Percentiles rank a stretch among this genome's conserved stretches.
Conservation (phyloP, 768 basidiomycete genomes). For the Psilocybe azurescens region DNA sequence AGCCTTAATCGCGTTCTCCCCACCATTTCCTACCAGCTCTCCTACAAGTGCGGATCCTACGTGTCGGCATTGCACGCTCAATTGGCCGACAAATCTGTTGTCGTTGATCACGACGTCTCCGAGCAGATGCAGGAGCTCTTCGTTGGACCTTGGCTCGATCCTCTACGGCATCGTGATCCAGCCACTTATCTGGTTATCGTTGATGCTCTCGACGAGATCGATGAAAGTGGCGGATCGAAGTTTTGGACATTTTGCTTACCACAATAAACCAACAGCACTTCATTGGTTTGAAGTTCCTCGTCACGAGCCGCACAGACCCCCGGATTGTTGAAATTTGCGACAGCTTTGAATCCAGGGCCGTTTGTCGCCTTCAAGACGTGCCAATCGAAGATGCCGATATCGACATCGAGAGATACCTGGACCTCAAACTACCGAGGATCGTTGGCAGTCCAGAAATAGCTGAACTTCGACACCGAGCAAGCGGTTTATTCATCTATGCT, state of each 20-base stretch:
- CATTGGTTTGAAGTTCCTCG: constrained; percentile 24
- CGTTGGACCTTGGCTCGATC: constrained; percentile 25
- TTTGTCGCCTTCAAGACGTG: constrained; percentile 17
- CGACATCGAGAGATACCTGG: constrained; percentile 10
- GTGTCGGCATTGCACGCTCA: background rate
- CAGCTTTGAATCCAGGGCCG: constrained; percentile 10
- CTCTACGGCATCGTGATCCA: background rate
- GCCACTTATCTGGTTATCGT: constrained; percentile 24
- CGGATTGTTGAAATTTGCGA: constrained; percentile 16
- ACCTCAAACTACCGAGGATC: constrained; percentile 1
- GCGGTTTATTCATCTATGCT: constrained; percentile 32
- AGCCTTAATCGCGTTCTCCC: background rate
- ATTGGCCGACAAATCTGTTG: background rate
- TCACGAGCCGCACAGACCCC: constrained; percentile 27
- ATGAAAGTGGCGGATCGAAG: constrained; percentile 9
- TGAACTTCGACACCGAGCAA: constrained; percentile 17
- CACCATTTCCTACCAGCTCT: constrained; percentile 1
- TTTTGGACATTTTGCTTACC: constrained; percentile 20
- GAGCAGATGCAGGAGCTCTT: constrained; percentile 15
- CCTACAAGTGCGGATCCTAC: background rate
- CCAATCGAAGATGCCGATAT: constrained; percentile 4
- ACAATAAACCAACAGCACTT: constrained; percentile 12
- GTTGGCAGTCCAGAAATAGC: constrained; percentile 1
- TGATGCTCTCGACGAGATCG: constrained; percentile 31
- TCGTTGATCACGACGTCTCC: background rate